Percentiles rank a stretch among this genome's conserved stretches.
These are phyloP conservation scores for Ustilago crameri DNA, from an alignment of 1,284 basidiomycete species.

Conservation along the genomic window DNA sequence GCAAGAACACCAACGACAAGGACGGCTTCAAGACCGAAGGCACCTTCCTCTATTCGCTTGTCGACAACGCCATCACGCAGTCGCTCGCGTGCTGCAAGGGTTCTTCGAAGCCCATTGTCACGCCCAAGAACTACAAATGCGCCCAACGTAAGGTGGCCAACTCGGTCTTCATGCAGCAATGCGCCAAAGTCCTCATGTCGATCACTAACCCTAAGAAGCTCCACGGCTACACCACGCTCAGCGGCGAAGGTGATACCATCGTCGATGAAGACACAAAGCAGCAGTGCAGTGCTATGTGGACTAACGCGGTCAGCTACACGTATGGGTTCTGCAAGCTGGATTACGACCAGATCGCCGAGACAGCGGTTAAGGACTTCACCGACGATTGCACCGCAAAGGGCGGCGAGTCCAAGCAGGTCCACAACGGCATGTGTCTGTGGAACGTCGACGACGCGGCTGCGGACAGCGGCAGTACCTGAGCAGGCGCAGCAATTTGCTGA, in stretches of 20 bases:
- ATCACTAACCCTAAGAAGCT: slow-evolving; percentile 29
- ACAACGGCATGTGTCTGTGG: slow-evolving; percentile 40
- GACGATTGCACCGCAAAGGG: slow-evolving; percentile 24
- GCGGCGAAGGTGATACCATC: slow-evolving; percentile 7
- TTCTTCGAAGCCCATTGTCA: slow-evolving; percentile 16
- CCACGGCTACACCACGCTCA: slow-evolving; percentile 22
- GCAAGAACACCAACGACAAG: slow-evolving; percentile 25
- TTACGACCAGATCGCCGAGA: slow-evolving; percentile 21
- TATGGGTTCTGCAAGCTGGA: slow-evolving; percentile 41
- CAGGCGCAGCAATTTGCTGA: too few species aligned
- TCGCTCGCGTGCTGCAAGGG: slow-evolving; percentile 23
- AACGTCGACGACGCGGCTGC: slow-evolving; percentile 30
- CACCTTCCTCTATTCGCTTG: slow-evolving; percentile 32
- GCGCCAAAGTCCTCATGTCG: slow-evolving; percentile 17
- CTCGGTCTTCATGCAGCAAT: slow-evolving; percentile 25
- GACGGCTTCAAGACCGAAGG: slow-evolving; percentile 31
- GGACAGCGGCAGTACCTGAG: slow-evolving; percentile 1
- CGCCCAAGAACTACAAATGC: slow-evolving; percentile 24
- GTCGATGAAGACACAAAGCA: slow-evolving; percentile 39
- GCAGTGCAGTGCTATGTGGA: slow-evolving; percentile 31
- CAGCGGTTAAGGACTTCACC: slow-evolving; percentile 17
- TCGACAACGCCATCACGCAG: slow-evolving; percentile 36
- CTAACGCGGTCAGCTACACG: slow-evolving; percentile 22
- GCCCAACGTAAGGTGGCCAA: slow-evolving; percentile 26
- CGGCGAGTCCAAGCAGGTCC: slow-evolving; percentile 21